phyloP scores from a whole-genome alignment of 2,329 filamentous ascomycete species.

The Botrytis galanthina region DNA sequence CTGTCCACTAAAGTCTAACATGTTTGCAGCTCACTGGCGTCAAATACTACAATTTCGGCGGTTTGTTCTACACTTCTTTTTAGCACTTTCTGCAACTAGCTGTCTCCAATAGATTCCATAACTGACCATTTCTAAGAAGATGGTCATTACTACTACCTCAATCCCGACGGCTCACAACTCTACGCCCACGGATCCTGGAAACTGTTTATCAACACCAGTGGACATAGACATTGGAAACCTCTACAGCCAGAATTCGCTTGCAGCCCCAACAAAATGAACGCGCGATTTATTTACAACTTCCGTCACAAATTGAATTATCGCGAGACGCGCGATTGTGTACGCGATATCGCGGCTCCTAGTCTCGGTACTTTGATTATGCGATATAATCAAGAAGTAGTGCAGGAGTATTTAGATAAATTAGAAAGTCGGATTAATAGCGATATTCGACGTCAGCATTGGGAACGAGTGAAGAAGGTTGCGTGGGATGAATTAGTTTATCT shows the following conservation, averaged over 20 bases:
- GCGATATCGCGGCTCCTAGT: neutral
- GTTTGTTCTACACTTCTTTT: neutral
- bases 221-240: neutral
- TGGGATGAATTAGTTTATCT: neutral
- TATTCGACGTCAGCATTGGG: too few relatives aligned
- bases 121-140: neutral
- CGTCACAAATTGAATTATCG: too few relatives aligned
- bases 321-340: neutral
- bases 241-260: neutral
- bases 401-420: neutral
- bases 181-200: neutral
- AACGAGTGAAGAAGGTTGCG: too few relatives aligned
- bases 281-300: neutral
- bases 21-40: neutral
- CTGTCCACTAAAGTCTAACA: neutral
- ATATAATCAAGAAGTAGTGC: neutral
- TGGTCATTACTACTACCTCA: neutral
- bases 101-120: neutral
- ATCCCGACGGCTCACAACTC: neutral
- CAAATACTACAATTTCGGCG: neutral
- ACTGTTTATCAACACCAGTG: neutral
- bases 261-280: neutral
- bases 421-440: neutral
- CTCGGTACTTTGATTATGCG: neutral
- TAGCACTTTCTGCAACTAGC: neutral